Evolutionary conservation across 352 stramenopile species (phyloP).

Genomic region (Globisporangium spinosum): DNA sequence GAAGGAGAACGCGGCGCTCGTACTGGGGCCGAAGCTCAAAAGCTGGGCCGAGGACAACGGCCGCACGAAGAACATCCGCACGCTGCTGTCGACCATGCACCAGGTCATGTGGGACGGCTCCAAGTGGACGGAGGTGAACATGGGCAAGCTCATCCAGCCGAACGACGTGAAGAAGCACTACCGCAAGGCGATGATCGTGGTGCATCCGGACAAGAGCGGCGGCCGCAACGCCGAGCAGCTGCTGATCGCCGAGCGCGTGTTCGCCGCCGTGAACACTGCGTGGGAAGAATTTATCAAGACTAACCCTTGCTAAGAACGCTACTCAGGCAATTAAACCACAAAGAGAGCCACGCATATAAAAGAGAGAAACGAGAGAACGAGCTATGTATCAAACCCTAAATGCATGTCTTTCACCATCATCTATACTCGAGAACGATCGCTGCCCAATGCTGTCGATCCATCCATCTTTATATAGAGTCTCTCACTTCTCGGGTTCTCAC

Average conservation of each 20-base stretch:
- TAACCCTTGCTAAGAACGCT: constrained; percentile 49
- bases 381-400: constrained; percentile 18
- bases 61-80: constrained; percentile 89
- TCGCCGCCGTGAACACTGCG: constrained; percentile 87
- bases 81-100: constrained; percentile 90
- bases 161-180: constrained; percentile 90
- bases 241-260: constrained; percentile 89
- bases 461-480: neutral
- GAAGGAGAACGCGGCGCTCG: constrained; percentile 57
- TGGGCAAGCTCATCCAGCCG: constrained; percentile 90
- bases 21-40: constrained; percentile 76
- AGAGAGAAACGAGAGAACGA: neutral
- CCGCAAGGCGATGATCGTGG: constrained; percentile 90
- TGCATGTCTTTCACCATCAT: constrained; percentile 24
- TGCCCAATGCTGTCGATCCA: neutral
- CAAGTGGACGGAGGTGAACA: constrained; percentile 87
- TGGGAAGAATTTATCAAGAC: constrained; percentile 85
- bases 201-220: constrained; percentile 89
- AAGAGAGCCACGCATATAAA: neutral
- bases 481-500: neutral
- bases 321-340: neutral
- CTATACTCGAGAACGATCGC: constrained; percentile 17
- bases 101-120: constrained; percentile 88
- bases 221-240: constrained; percentile 84
- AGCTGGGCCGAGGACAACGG: constrained; percentile 82